Evolutionary conservation across 2,329 filamentous ascomycete genomes (phyloP).

Genomic region (Aspergillus pseudoglaucus): DNA sequence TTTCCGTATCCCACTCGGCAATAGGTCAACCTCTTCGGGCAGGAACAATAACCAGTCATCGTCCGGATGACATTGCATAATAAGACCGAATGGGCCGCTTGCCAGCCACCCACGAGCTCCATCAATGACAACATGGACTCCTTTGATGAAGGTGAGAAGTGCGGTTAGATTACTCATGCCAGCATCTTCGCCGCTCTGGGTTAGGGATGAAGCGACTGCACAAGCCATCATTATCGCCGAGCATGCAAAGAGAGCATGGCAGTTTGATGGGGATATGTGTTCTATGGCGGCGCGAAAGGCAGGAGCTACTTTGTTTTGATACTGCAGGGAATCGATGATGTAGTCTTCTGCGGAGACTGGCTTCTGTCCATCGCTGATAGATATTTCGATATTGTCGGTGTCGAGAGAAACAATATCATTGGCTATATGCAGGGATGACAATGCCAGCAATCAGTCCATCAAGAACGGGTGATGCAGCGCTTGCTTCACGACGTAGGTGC

Average conservation of each 20-base stretch:
- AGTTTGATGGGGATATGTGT: constrained; percentile 11
- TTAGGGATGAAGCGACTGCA: background rate
- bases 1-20: too few species aligned
- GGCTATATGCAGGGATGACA: constrained; percentile 30
- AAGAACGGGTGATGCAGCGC: constrained; percentile 37
- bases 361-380: constrained; percentile 6
- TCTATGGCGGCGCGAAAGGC: constrained; percentile 25
- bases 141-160: constrained; percentile 1
- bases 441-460: constrained; percentile 33
- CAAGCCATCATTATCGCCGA: constrained; percentile 4
- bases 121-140: constrained; percentile 3
- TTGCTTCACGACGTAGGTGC: constrained; percentile 26
- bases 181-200: background rate
- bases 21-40: too few species aligned
- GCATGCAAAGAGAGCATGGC: constrained; percentile 2
- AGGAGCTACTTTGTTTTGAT: constrained; percentile 27
- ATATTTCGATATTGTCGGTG: too few species aligned
- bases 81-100: background rate
- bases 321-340: constrained; percentile 27
- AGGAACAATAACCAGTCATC: too few species aligned
- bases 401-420: constrained; percentile 2
- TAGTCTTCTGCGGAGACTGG: constrained; percentile 12
- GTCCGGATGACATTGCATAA: background rate
- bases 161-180: background rate
- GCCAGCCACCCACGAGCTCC: constrained; percentile 1